phyloP scores from a whole-genome alignment of 805 yeast species.

The Wickerhamomyces sydowiorum region DNA sequence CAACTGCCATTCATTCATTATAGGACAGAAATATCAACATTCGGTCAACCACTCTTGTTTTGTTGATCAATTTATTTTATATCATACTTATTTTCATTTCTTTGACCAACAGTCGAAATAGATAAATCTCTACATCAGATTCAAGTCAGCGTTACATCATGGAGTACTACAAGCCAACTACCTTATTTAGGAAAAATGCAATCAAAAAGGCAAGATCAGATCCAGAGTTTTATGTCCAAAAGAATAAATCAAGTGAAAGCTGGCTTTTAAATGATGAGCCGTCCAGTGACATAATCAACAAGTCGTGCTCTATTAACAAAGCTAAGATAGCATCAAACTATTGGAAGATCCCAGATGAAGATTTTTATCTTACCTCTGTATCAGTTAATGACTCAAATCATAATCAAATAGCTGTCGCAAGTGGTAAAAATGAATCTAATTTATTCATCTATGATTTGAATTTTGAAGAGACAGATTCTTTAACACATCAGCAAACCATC shows the following conservation, averaged over 20 bases:
- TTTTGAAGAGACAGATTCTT: slow-evolving; percentile 26
- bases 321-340: slow-evolving; percentile 25
- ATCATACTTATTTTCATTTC: too few relatives aligned
- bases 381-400: slow-evolving; percentile 22
- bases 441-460: slow-evolving; percentile 47
- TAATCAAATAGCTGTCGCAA: slow-evolving; percentile 44
- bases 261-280: slow-evolving; percentile 14
- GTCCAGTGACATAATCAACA: slow-evolving; percentile 32
- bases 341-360: slow-evolving; percentile 25
- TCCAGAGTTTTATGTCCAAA: slow-evolving; percentile 5
- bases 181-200: slow-evolving; percentile 23
- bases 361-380: slow-evolving; percentile 41
- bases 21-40: too few relatives aligned
- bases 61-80: too few relatives aligned
- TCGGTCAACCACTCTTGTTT: too few relatives aligned
- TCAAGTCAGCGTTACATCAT: slow-evolving; percentile 1
- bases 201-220: slow-evolving; percentile 13
- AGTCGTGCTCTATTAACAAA: slow-evolving; percentile 35
- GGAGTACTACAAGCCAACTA: slow-evolving; percentile 21
- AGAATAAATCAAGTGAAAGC: slow-evolving; percentile 11
- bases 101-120: too few relatives aligned
- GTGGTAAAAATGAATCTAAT: slow-evolving; percentile 39
- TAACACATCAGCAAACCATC: slow-evolving; percentile 57
- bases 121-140: background rate
- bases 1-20: too few relatives aligned